phyloP scores from a whole-genome alignment of 2,329 filamentous ascomycete genomes.

The Dendrostoma leiphaemia region DNA sequence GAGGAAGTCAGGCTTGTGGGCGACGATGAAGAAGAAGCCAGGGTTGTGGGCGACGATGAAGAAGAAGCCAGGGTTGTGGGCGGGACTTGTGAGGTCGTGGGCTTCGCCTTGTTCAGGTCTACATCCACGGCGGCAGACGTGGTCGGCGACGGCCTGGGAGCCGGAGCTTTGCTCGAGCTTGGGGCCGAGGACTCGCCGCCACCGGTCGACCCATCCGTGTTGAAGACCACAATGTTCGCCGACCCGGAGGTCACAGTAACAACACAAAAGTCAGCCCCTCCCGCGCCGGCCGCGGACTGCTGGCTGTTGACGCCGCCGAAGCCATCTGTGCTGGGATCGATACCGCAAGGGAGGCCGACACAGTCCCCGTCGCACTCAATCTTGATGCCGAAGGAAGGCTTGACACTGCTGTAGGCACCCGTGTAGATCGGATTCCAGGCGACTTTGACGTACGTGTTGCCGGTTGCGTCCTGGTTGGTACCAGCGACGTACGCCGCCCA shows the following conservation, averaged over 20 bases:
- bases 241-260: conserved; percentile 70
- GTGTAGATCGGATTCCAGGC: conserved; percentile 77
- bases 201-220: conserved; percentile 39
- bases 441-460: conserved; percentile 71
- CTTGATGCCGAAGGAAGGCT: conserved; percentile 66
- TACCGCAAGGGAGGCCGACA: conserved; percentile 72
- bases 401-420: conserved; percentile 51
- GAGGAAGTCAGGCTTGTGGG: no score
- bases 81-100: conserved; percentile 9
- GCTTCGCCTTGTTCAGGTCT: neutral
- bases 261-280: conserved; percentile 70
- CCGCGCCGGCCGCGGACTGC: conserved; percentile 57
- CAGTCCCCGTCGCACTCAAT: conserved; percentile 69
- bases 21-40: no score
- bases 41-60: conserved; percentile 14
- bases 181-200: conserved; percentile 21
- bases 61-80: conserved; percentile 18
- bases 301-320: conserved; percentile 60
- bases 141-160: conserved; percentile 25
- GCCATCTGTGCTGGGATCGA: conserved; percentile 56
- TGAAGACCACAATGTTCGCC: conserved; percentile 66
- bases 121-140: conserved; percentile 4
- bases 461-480: conserved; percentile 64
- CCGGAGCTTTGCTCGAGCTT: conserved; percentile 18
- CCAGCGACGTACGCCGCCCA: conserved; percentile 77